Conservation (phyloP, 768 basidiomycete species). For the Cantharellus anzutake region DNA sequence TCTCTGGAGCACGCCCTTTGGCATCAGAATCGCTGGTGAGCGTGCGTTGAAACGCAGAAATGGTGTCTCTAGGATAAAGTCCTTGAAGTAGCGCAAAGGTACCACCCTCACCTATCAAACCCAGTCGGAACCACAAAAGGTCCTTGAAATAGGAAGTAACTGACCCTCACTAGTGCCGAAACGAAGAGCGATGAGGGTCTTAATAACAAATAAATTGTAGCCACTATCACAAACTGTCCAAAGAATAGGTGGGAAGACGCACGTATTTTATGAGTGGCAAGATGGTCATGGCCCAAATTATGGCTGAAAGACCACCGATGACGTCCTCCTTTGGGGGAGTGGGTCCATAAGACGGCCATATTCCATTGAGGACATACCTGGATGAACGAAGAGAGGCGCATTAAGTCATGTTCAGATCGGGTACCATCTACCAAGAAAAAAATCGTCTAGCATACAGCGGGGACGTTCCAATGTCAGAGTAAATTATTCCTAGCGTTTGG, state of each 20-base stretch:
- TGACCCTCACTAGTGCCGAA: conserved; percentile 35
- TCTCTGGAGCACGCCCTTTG: not conserved
- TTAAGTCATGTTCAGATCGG: not conserved
- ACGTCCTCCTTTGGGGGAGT: conserved; percentile 38
- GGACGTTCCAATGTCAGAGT: conserved; percentile 22
- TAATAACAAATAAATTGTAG: not conserved
- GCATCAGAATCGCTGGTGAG: conserved; percentile 27
- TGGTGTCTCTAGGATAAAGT: conserved; percentile 30
- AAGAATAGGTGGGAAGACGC: conserved; percentile 9
- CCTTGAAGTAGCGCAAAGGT: conserved; percentile 45
- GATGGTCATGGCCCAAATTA: conserved; percentile 44
- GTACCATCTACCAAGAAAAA: not conserved
- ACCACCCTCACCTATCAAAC: conserved; percentile 38
- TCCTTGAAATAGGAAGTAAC: not conserved
- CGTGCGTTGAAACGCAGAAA: conserved; percentile 31
- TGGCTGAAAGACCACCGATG: conserved; percentile 42
- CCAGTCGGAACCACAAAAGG: conserved; percentile 5
- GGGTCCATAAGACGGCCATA: conserved; percentile 32
- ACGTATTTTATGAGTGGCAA: conserved; percentile 48
- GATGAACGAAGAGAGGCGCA: conserved; percentile 30
- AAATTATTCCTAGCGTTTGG: conserved; percentile 20
- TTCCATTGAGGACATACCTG: conserved; percentile 39
- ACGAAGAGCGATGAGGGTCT: conserved; percentile 31
- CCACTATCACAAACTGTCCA: not conserved
- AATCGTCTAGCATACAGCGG: conserved; percentile 1